Conservation (phyloP, 2,329 filamentous ascomycete genomes). For the Leptographium lundbergii region DNA sequence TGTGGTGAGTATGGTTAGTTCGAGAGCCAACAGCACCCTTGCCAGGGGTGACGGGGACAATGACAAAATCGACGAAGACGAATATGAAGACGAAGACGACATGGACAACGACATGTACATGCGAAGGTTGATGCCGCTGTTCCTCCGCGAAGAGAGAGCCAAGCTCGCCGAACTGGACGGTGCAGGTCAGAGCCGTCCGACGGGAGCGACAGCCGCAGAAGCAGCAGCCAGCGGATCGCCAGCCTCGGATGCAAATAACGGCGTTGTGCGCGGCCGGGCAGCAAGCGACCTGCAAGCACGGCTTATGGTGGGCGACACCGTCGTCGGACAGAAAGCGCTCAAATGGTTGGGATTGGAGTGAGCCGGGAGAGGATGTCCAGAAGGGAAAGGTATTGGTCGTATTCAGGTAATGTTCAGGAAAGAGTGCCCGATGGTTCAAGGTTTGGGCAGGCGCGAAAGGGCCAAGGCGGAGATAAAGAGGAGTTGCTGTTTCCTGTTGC, state of each 20-base stretch:
- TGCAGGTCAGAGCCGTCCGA: background rate
- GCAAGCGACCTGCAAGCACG: background rate
- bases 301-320: background rate
- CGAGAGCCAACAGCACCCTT: background rate
- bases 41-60: background rate
- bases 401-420: too few species aligned
- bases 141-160: slow-evolving; percentile 16
- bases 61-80: background rate
- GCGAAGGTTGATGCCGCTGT: slow-evolving; percentile 39
- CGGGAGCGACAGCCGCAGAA: slow-evolving; percentile 7
- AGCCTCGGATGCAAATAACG: background rate
- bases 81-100: background rate
- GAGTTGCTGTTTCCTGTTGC: too few species aligned
- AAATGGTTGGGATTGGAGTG: slow-evolving; percentile 38
- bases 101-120: slow-evolving; percentile 31
- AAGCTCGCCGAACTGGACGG: slow-evolving; percentile 10
- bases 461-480: too few species aligned
- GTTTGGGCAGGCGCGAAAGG: too few species aligned
- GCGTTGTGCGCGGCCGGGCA: background rate
- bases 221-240: background rate
- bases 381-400: background rate
- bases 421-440: too few species aligned
- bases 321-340: slow-evolving; percentile 29
- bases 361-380: background rate
- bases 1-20: background rate